Evolutionary conservation across 371 early-diverging fungal species (phyloP).

Genomic region (Apophysomyces ossiformis): DNA sequence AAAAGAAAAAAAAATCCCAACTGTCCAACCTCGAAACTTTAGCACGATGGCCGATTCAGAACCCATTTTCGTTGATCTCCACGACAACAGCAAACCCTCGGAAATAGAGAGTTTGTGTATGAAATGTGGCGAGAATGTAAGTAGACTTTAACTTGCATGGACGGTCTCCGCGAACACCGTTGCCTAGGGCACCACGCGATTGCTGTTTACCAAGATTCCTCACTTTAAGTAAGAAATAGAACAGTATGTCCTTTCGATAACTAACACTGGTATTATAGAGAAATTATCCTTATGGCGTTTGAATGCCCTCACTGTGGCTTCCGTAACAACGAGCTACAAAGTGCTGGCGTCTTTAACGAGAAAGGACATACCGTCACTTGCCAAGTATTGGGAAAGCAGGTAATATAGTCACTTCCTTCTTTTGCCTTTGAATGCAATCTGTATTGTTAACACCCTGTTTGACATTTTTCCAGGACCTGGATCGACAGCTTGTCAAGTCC

Average conservation of each 20-base stretch:
- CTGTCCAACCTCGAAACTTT: constrained; percentile 1
- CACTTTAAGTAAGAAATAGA: constrained; percentile 72
- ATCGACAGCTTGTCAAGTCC: constrained; percentile 92
- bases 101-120: constrained; percentile 93
- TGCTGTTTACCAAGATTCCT: constrained; percentile 91
- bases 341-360: constrained; percentile 80
- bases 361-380: constrained; percentile 78
- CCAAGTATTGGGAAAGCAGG: constrained; percentile 59
- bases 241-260: background rate
- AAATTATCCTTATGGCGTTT: constrained; percentile 92
- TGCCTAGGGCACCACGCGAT: constrained; percentile 77
- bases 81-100: constrained; percentile 63
- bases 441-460: background rate
- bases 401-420: constrained; percentile 16
- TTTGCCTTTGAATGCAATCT: background rate
- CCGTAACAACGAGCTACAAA: constrained; percentile 90
- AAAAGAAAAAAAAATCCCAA: constrained; percentile 17
- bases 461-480: constrained; percentile 64
- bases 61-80: constrained; percentile 75
- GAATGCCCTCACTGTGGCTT: constrained; percentile 93
- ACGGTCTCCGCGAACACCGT: background rate
- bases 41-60: constrained; percentile 24
- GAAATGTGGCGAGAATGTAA: constrained; percentile 86
- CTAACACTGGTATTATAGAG: constrained; percentile 45
- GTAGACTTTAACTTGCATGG: constrained; percentile 12